Evolutionary conservation across 208 protist genomes (phyloP), one percentile per base, ranked within the genome.

Genomic region (Trypanosoma platydactyli): DNA sequence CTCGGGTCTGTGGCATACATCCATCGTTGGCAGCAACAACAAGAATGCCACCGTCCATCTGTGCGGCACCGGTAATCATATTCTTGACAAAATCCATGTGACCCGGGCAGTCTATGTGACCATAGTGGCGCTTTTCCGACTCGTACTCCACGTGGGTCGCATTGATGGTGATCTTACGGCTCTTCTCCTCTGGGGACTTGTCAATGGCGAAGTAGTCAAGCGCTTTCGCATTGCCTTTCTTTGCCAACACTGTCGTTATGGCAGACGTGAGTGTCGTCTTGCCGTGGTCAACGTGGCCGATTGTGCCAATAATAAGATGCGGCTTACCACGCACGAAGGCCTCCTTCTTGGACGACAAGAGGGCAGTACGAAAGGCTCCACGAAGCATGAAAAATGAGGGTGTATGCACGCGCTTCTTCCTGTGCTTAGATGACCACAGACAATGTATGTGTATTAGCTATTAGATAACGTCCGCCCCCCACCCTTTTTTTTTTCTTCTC

Each of bases 41-140:
- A 57, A 97, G 86, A 64, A 97, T 97, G 38, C 88, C 88, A 51
- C 89, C 91, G 68, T 97, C 91, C 91, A 97, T 97, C 80, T 99
- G 98, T 41, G 98, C 96, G 51, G 98, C 97, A 73, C 98, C 99
- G 59, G 97, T 98, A 79, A 99, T 99, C 98, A 99, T 99, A 92
- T 99, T 99, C 84, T 99, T 99, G 69, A 99, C 98, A 89, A 99
- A 99, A 84, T 99, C 98, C 69, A 98, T 87, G 71, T 99, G 99
- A 24, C 99, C 99, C 25, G 99, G 99, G 77, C 98, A 99, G 87
- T 99, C 99, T 77, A 99, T 99, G 88, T 99, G 97, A 56, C 98
- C 98, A 84, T 99, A 98, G 80, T 99, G 90, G 80, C 97, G 97
- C 74, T 98, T 99, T 51, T 86, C 80, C 38, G 98, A 99, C 80